Conservation (phyloP, 2,329 filamentous ascomycete species). For the Drechslera avenae region DNA sequence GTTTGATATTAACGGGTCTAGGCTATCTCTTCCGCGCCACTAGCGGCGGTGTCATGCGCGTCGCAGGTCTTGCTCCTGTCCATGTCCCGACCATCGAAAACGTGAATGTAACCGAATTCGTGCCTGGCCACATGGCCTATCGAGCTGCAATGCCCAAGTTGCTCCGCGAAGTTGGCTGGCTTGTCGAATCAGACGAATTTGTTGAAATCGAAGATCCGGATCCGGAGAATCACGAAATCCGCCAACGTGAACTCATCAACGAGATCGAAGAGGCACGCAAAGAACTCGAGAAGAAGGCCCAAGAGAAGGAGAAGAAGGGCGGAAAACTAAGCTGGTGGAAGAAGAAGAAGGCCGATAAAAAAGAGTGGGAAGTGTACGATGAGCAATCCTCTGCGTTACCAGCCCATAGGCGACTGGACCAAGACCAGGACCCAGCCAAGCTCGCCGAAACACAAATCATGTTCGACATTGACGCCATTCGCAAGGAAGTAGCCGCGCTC, state of each 20-base stretch:
- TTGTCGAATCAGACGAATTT: constrained; percentile 91
- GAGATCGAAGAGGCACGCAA: constrained; percentile 95
- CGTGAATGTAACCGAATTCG: constrained; percentile 81
- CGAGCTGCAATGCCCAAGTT: constrained; percentile 88
- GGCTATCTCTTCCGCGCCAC: constrained; percentile 93
- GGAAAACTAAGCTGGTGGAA: constrained; percentile 72
- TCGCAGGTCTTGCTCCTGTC: constrained; percentile 82
- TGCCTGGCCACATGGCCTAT: constrained; percentile 96
- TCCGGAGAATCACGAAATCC: constrained; percentile 84
- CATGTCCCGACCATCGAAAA: constrained; percentile 88
- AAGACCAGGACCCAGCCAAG: constrained; percentile 55
- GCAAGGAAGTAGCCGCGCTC: constrained; percentile 70
- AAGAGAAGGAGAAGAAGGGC: constrained; percentile 65
- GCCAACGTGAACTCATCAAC: constrained; percentile 90
- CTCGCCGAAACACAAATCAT: constrained; percentile 68
- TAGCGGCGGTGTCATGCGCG: constrained; percentile 83
- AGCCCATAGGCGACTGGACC: constrained; percentile 27
- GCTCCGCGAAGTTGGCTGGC: constrained; percentile 86
- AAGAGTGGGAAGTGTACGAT: constrained; percentile 94
- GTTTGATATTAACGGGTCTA: constrained; percentile 26
- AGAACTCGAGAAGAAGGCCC: constrained; percentile 74
- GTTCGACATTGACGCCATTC: constrained; percentile 95
- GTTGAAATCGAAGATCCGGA: constrained; percentile 96
- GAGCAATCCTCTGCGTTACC: constrained; percentile 51
- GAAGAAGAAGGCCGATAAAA: constrained; percentile 79